These are phyloP conservation scores for Pisolithus tinctorius DNA, from an alignment of 768 basidiomycete genomes.

Conservation along the genomic window DNA sequence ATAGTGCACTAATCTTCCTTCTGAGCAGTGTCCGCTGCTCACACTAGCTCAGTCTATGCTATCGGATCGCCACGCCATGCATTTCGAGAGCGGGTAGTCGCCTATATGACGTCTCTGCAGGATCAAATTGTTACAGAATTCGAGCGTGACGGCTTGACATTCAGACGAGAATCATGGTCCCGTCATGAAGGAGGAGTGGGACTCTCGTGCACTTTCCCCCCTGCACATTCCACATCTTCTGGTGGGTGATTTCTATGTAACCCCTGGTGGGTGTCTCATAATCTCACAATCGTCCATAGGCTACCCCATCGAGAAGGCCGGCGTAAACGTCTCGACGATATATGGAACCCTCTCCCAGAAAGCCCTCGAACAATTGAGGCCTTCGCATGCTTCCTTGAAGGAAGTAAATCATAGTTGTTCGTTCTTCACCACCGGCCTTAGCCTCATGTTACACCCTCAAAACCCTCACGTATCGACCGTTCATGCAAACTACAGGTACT, in stretches of 20 bases:
- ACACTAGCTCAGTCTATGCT: no score
- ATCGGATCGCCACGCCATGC: not conserved
- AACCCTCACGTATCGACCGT: constrained; percentile 15
- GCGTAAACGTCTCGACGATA: no score
- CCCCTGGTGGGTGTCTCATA: no score
- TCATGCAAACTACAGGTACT: constrained; percentile 23
- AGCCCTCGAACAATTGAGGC: not conserved
- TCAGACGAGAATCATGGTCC: constrained; percentile 13
- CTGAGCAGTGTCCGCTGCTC: no score
- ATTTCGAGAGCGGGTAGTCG: not conserved
- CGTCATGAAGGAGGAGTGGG: constrained; percentile 13
- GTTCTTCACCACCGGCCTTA: constrained; percentile 8
- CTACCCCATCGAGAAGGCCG: no score
- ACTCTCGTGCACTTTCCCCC: constrained; percentile 14
- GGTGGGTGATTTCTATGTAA: not conserved
- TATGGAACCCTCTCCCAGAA: not conserved
- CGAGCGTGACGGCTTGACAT: constrained; percentile 11
- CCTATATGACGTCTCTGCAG: constrained; percentile 13
- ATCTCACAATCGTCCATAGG: no score
- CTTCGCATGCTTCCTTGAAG: no score
- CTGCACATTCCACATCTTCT: not conserved
- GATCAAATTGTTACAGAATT: constrained; percentile 15
- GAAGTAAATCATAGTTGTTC: no score
- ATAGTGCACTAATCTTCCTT: no score
- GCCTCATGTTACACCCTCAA: constrained; percentile 17